Percentiles rank a stretch among this genome's conserved stretches.
Evolutionary conservation across 2,329 filamentous ascomycete genomes (phyloP).

Genomic region (Xylariaceae sp.): DNA sequence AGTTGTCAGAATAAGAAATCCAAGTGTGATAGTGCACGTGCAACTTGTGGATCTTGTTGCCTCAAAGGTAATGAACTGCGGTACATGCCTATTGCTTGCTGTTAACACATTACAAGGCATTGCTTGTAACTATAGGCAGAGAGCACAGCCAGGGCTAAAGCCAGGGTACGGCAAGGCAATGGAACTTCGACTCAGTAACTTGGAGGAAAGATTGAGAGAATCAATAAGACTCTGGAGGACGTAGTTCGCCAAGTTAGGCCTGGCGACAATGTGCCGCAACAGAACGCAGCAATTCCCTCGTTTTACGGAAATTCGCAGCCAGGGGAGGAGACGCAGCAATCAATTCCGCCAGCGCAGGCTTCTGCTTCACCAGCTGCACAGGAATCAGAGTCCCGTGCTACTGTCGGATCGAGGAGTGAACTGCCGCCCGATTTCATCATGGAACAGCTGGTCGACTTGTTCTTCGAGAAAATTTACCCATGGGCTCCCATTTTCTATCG

Average conservation of each 20-base stretch:
- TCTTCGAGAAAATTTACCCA: constrained; percentile 3
- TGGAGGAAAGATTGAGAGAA: constrained; percentile 3
- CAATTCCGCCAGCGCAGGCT: too few species aligned
- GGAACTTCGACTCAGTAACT: background rate
- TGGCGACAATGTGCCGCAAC: background rate
- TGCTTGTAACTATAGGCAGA: constrained; percentile 2
- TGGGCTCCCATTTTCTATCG: constrained; percentile 4
- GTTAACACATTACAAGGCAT: too few species aligned
- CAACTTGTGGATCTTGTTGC: background rate
- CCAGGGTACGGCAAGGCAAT: constrained; percentile 4
- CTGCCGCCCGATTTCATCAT: constrained; percentile 1
- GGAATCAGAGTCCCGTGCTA: too few species aligned
- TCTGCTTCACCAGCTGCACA: too few species aligned
- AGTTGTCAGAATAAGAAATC: constrained; percentile 2
- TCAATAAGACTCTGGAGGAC: background rate
- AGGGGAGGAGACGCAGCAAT: too few species aligned
- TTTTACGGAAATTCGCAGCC: too few species aligned
- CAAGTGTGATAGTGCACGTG: constrained; percentile 3
- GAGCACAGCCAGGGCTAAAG: constrained; percentile 1
- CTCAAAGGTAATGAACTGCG: background rate
- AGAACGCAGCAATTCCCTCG: background rate
- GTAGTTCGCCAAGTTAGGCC: background rate
- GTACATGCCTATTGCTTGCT: too few species aligned
- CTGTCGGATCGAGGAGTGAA: background rate
- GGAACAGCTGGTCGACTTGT: constrained; percentile 2